Evolutionary conservation across 2,329 filamentous ascomycete species (phyloP), one percentile per base, ranked within the genome.

Genomic region (Cladosporium sp.): DNA sequence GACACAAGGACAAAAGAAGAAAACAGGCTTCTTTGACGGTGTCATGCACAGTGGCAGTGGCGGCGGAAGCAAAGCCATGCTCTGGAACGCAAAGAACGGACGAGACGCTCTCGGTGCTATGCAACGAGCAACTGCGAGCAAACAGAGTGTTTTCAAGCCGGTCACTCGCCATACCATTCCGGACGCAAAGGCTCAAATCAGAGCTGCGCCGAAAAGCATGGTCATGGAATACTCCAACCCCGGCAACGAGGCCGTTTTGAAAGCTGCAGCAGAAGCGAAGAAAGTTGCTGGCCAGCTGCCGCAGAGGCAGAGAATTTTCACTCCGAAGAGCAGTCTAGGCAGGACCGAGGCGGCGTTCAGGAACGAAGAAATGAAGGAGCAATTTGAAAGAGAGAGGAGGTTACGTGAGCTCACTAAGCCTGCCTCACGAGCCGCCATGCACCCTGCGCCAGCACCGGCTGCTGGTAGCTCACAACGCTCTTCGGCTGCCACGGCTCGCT

Each of bases 21-120:
- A 39, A 18, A 45, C 39, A 32, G 46, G 46, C 12, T 58, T 52
- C 45, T 50, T 58, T 22, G 54, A 57, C 16, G 57, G 55, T 29
- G 49, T 45, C 11, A 43, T 43, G 27, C 55, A 58, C 18, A 54
- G 3, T 19, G 39, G 46, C 7, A 12, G 39, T 8, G 18, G 29
- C 12, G 30, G 22, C 12, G 18, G 33, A 2, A 38, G 30, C 19
- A 30, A 12, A 13, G 40, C 48, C 5, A 29, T 38, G 32, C 12
- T 50, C 1, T 48, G 45, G 45, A 48, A 48, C n/a, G 45, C 45
- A 4, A 48, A 48, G 36, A 48, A 35, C 3, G 45, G 45, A 13
- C 36, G 36, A 12, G 45, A 48, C 18, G 45, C 45, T 16, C n/a
- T 48, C 13, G 25, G 35, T 22, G 48, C 48, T 6, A 50, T 50